Percentiles rank a stretch among this genome's conserved stretches.
Evolutionary conservation across 352 stramenopile genomes (phyloP).

Genomic region (Phytophthora fragariae): DNA sequence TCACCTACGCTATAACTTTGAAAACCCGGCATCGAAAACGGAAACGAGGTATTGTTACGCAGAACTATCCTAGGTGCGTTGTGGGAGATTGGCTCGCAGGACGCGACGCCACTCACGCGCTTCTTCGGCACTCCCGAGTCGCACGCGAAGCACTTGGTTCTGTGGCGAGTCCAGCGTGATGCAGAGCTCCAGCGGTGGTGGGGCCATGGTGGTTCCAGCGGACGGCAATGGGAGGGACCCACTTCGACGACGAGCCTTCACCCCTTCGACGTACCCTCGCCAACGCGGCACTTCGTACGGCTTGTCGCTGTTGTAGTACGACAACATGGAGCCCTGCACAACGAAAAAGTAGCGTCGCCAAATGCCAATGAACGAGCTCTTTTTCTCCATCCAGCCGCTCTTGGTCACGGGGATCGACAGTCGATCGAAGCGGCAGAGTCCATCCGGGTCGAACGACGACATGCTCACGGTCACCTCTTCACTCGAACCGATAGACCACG

Average conservation of each 20-base stretch:
- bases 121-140: conserved; percentile 38
- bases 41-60: conserved; percentile 21
- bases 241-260: conserved; percentile 42
- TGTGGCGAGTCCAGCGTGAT: conserved; percentile 45
- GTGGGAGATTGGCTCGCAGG: conserved; percentile 31
- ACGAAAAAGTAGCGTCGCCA: conserved; percentile 85
- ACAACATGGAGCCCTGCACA: conserved; percentile 72
- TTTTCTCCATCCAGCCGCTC: conserved; percentile 76
- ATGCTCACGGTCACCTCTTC: conserved; percentile 66
- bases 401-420: conserved; percentile 66
- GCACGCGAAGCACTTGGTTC: conserved; percentile 36
- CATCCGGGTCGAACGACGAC: conserved; percentile 64
- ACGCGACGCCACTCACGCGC: conserved; percentile 47
- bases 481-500: conserved; percentile 60
- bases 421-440: conserved; percentile 62
- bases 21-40: background rate
- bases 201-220: conserved; percentile 15
- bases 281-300: conserved; percentile 75
- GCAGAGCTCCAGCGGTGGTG: conserved; percentile 37
- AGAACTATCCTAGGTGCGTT: conserved; percentile 19
- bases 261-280: conserved; percentile 63
- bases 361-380: conserved; percentile 58
- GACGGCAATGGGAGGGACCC: conserved; percentile 21
- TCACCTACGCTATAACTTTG: background rate
- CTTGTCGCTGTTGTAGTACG: conserved; percentile 79